Evolutionary conservation across 139 green algal species (phyloP), one percentile per base, ranked within the genome.

Genomic region (Volvox africanus): DNA sequence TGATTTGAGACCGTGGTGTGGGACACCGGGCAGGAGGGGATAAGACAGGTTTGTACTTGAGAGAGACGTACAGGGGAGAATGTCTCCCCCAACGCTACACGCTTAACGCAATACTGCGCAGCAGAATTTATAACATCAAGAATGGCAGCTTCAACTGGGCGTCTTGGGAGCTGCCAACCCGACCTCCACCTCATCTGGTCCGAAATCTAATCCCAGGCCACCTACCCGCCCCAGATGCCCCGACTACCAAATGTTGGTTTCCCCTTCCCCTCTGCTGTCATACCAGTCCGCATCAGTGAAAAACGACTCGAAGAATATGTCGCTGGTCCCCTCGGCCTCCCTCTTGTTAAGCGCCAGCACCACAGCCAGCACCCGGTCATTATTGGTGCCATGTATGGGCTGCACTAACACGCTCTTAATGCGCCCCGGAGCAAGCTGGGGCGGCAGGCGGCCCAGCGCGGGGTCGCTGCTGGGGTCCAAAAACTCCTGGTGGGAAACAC

Each of bases 281-380:
- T 55, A 90, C 86, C 55, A 77, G 50, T 90, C 86, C 1, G 86
- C 86, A 21, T 94, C 89, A 28, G 94, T 94, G 88, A 93, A 95
- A 71, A 76, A 94, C 78, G 91, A 50, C 65, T 96, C 94, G 61
- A 93, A 91, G 61, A 95, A 94, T 50, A 94, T 92, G 91, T 91
- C 92, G 12, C 75, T 80, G 32, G 88, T 81, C 1, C 69, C 80
- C 28, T 91, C 76, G 19, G 35, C 61, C 77, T 92, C 91, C 21
- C 81, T 61, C 87, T 94, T 94, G 89, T 95, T 95, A 65, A 95
- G 65, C 22, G 89, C 91, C 65, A 93, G 88, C 87, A 94, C 82
- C 81, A 93, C 93, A 6, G 89, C 91, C 87, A 95, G 50, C 32
- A 93, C 69, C 78, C 86, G 37, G 75, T 85, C 75, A 50, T 37